A percentile compares a stretch with the other conserved stretches of the same genome.
Conservation (phyloP, 176 grass and related monocot species). For the Eleusine coracana region DNA sequence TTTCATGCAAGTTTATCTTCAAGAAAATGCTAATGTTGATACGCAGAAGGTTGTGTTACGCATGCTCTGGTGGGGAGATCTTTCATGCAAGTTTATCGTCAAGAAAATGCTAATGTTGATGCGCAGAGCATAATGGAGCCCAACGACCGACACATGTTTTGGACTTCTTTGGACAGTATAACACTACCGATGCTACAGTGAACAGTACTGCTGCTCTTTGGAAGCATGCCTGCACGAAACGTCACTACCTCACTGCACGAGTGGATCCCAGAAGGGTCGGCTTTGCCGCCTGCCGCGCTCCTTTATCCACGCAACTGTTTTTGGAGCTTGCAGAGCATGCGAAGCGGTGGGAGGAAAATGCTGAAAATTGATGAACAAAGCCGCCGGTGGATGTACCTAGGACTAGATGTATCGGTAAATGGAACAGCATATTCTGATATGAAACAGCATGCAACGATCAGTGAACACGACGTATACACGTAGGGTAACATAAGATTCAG, state of each 20-base stretch:
- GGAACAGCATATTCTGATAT: neutral
- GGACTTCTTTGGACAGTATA: neutral
- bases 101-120: neutral
- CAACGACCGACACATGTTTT: slow-evolving; percentile 6
- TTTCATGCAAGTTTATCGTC: too few relatives aligned
- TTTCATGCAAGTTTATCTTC: neutral
- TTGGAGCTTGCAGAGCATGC: neutral
- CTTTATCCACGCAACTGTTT: neutral
- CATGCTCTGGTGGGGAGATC: neutral
- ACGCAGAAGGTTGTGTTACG: too few relatives aligned
- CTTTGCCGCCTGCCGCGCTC: neutral
- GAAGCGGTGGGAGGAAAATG: neutral
- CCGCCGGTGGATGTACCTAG: neutral
- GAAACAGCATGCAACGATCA: neutral
- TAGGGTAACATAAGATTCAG: neutral
- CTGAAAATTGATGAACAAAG: neutral
- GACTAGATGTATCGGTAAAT: neutral
- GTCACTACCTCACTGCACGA: neutral
- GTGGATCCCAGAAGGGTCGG: neutral
- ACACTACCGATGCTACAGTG: neutral
- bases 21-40: too few relatives aligned
- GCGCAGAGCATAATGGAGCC: neutral
- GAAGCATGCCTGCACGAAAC: neutral
- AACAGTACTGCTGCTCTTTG: neutral
- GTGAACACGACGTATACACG: neutral